Conservation (phyloP, 176 grass and related monocot species). For the Bromus sterilis region DNA sequence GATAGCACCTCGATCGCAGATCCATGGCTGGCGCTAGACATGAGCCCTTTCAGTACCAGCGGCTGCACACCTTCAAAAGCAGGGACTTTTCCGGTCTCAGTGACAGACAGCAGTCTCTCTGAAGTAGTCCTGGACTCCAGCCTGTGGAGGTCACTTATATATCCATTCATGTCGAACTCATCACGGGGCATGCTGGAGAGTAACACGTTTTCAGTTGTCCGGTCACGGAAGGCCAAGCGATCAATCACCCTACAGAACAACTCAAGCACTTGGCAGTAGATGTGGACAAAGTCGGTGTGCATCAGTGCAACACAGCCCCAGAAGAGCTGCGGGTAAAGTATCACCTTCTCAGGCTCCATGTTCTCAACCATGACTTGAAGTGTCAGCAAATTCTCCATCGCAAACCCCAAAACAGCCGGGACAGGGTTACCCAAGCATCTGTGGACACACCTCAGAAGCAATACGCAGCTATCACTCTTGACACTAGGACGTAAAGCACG, state of each 20-base stretch:
- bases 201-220: constrained; percentile 83
- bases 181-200: constrained; percentile 94
- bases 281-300: constrained; percentile 94
- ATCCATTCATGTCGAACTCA: constrained; percentile 69
- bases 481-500: constrained; percentile 83
- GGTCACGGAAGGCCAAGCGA: constrained; percentile 71
- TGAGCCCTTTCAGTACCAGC: constrained; percentile 86
- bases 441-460: constrained; percentile 87
- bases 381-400: constrained; percentile 91
- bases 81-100: constrained; percentile 72
- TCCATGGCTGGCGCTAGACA: constrained; percentile 81
- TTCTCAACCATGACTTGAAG: constrained; percentile 98
- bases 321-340: constrained; percentile 98
- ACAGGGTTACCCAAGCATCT: constrained; percentile 93
- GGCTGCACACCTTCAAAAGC: constrained; percentile 92
- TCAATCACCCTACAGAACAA: constrained; percentile 84
- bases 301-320: constrained; percentile 97
- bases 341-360: constrained; percentile 93
- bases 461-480: constrained; percentile 87
- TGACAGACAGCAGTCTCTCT: constrained; percentile 52
- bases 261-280: constrained; percentile 89
- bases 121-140: constrained; percentile 50
- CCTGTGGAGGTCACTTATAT: constrained; percentile 64
- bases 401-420: constrained; percentile 78
- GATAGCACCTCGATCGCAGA: constrained; percentile 89